These are phyloP conservation scores for Candida labiduridarum DNA, from an alignment of 1,139 yeast genomes.

Conservation along the genomic window DNA sequence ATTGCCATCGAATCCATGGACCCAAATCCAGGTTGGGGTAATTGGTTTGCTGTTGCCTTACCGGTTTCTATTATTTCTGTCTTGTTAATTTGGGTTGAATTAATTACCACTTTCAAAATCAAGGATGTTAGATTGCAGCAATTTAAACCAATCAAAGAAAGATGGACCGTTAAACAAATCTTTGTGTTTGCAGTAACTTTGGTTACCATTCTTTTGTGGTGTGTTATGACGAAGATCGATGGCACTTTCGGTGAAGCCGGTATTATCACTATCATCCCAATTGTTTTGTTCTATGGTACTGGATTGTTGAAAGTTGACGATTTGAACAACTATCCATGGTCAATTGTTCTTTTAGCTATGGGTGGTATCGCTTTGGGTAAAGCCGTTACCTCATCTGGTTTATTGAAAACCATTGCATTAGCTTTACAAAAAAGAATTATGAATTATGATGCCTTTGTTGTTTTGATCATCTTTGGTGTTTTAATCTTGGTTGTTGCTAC, in stretches of 20 bases:
- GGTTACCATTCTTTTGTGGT: conserved; percentile 81
- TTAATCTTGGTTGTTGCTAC: conserved; percentile 85
- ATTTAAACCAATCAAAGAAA: conserved; percentile 68
- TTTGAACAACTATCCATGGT: conserved; percentile 92
- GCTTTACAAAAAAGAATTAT: conserved; percentile 63
- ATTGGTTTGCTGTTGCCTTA: conserved; percentile 86
- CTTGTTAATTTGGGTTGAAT: conserved; percentile 68
- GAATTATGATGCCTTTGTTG: conserved; percentile 65
- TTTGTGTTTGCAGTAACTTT: conserved; percentile 68
- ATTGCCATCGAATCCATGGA: conserved; percentile 85
- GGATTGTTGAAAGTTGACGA: conserved; percentile 84
- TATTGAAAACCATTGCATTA: conserved; percentile 74
- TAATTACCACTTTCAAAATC: conserved; percentile 69
- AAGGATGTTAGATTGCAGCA: conserved; percentile 48
- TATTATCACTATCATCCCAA: conserved; percentile 80
- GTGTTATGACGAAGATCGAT: conserved; percentile 67
- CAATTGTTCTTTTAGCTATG: conserved; percentile 90
- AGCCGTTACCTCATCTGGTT: conserved; percentile 87
- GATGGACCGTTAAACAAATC: conserved; percentile 71
- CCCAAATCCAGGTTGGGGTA: conserved; percentile 92
- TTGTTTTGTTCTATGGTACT: conserved; percentile 83
- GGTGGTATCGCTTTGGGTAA: conserved; percentile 94
- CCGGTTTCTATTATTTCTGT: conserved; percentile 73
- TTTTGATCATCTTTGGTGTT: conserved; percentile 74
- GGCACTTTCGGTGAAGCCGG: conserved; percentile 87